Evolutionary conservation across 2,329 filamentous ascomycete species (phyloP).

Genomic region (Botryotinia convoluta): DNA sequence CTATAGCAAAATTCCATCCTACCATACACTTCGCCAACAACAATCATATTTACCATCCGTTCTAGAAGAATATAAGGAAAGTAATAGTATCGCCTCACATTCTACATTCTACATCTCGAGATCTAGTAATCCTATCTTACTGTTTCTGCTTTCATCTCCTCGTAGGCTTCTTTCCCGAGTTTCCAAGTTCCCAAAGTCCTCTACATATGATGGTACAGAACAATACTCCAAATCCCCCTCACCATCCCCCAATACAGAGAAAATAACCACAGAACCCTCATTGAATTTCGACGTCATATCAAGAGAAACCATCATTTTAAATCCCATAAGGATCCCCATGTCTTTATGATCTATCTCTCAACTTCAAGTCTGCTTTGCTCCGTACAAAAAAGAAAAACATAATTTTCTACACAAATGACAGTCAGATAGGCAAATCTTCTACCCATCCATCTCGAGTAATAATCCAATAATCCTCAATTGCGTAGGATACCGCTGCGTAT

Average conservation of each 20-base stretch:
- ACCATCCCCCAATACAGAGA: neutral
- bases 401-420: conserved; percentile 48
- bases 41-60: no score
- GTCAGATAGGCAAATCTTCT: conserved; percentile 40
- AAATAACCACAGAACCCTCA: no score
- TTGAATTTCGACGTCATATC: neutral
- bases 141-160: conserved; percentile 44
- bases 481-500: neutral
- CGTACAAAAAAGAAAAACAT: neutral
- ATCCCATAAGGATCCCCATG: no score
- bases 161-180: conserved; percentile 33
- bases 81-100: conserved; percentile 5
- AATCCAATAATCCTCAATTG: no score
- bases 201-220: neutral
- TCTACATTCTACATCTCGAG: conserved; percentile 33
- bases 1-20: no score
- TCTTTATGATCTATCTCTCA: no score
- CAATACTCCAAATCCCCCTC: no score
- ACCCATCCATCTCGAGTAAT: neutral
- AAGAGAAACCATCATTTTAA: neutral
- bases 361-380: neutral
- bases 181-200: neutral
- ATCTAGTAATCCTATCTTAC: conserved; percentile 45
- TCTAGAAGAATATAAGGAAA: no score
- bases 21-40: neutral